Base-by-base conservation (phyloP, 2,329 filamentous ascomycete genomes). In the Fusarium concolor region DNA sequence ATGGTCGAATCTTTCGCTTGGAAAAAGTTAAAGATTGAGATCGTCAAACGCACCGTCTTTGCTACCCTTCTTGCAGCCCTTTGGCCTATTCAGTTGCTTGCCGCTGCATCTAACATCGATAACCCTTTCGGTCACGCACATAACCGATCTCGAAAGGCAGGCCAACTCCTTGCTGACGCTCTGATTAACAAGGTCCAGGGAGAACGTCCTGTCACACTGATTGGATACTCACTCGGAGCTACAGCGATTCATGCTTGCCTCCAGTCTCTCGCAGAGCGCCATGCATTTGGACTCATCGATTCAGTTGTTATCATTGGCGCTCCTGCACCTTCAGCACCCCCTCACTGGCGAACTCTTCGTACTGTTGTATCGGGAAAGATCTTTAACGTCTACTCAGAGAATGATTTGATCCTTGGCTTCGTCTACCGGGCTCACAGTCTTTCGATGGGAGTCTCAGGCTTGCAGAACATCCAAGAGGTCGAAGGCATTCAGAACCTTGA, bases 321-420 rank as follows among this genome's bases (percentile, higher is more conserved):
- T 0, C 93, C 94, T 0, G 88, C 91, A 0, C 93, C 94, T 0
- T 92, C 90, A 0, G 87, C 90, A 43, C 79, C 86, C 1, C 84
- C 84, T 2, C 88, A 93, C 70, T 97, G 94, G 94, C 86, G 90
- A 43, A 83, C 87, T 37, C 88, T 97, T 69, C 88, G 93, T 29
- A 88, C 87, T 43, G 92, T 95, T 1, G 93, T 97, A 1, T 88
- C 90, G 3, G 94, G 94, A 4, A 87, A 91, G 58, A 85, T 97
- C 10, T 91, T 97, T 71, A 97, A 97, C 71, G 93, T 95, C 10
- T 97, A 91, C 79, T 95, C 92, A 3, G 89, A 90, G 52, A 94
- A 96, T 62, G 94, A 97, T 78, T 92, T 93, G 74, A 89, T 97
- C 31, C 87, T 97, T 2, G 94, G 89, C 2, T 95, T 97, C 76